A percentile compares a stretch with the other conserved stretches of the same genome.
These are phyloP conservation scores for Suillus bovinus DNA, from an alignment of 768 basidiomycete species.

Conservation along the genomic window DNA sequence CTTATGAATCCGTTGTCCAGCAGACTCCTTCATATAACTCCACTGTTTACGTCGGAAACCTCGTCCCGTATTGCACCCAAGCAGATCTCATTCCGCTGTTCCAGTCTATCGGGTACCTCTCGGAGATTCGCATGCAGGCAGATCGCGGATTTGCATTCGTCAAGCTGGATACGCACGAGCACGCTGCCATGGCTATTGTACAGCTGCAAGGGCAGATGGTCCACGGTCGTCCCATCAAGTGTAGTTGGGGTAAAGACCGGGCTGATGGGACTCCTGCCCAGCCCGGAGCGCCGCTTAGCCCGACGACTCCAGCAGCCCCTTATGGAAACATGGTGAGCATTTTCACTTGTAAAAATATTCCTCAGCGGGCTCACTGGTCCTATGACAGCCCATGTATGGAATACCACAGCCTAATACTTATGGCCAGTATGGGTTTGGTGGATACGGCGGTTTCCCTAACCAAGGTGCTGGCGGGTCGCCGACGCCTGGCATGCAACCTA, in stretches of 20 bases:
- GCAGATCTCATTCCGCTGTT: conserved; percentile 97
- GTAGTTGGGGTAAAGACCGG: conserved; percentile 98
- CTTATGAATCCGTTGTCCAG: conserved; percentile 89
- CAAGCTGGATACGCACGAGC: conserved; percentile 97
- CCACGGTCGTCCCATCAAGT: conserved; percentile 96
- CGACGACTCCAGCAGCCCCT: conserved; percentile 58
- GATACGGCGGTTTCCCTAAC: conserved; percentile 69
- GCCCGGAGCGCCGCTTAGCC: conserved; percentile 52
- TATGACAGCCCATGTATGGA: conserved; percentile 78
- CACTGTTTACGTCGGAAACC: conserved; percentile 98
- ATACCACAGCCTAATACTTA: conserved; percentile 84
- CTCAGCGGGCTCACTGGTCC: conserved; percentile 9
- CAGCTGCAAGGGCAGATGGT: conserved; percentile 97
- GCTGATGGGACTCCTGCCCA: conserved; percentile 67
- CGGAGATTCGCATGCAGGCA: conserved; percentile 98
- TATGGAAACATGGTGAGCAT: conserved; percentile 75
- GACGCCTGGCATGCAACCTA: conserved; percentile 52
- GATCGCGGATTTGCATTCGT: conserved; percentile 99
- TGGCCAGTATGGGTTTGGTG: conserved; percentile 73
- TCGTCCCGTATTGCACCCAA: conserved; percentile 96
- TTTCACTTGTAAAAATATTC: conserved; percentile 4
- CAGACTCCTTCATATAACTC: conserved; percentile 95
- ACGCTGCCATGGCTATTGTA: conserved; percentile 97
- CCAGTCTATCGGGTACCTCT: conserved; percentile 97
- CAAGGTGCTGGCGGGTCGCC: conserved; percentile 46